Evolutionary conservation across 1,139 yeast species (phyloP).

Genomic region (Diutina pseudorugosa): DNA sequence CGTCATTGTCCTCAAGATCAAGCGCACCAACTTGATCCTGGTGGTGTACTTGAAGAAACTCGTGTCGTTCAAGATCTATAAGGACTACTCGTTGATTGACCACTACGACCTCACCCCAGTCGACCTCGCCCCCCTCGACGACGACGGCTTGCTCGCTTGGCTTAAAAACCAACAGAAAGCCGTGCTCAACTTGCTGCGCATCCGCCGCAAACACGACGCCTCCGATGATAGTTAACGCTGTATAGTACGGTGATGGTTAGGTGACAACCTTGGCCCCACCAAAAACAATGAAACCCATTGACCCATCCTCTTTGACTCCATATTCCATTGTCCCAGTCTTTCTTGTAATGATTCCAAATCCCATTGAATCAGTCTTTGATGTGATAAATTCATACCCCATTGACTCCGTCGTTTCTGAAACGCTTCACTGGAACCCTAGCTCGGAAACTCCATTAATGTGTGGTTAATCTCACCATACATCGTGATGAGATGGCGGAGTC

Average conservation of each 20-base stretch:
- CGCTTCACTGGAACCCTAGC: no score
- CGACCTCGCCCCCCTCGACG: constrained; percentile 9
- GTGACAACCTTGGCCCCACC: no score
- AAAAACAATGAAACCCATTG: no score
- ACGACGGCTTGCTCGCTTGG: constrained; percentile 14
- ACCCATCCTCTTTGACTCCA: no score
- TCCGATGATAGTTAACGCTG: background rate
- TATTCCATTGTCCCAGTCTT: no score
- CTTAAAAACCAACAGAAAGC: constrained; percentile 17
- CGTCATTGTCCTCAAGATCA: constrained; percentile 20
- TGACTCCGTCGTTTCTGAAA: no score
- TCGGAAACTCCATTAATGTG: no score
- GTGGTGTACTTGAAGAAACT: constrained; percentile 20
- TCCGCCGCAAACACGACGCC: background rate
- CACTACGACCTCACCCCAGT: constrained; percentile 17
- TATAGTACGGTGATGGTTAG: background rate
- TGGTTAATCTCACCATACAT: no score
- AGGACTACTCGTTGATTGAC: constrained; percentile 18
- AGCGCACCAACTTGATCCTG: constrained; percentile 16
- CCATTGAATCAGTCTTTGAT: no score
- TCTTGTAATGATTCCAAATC: no score
- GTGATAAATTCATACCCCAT: no score
- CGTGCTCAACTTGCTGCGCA: constrained; percentile 14
- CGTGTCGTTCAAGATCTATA: constrained; percentile 22
- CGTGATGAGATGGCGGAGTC: no score